phyloP scores from a whole-genome alignment of 2,329 filamentous ascomycete species.

The Thermothelomyces thermophilus region DNA sequence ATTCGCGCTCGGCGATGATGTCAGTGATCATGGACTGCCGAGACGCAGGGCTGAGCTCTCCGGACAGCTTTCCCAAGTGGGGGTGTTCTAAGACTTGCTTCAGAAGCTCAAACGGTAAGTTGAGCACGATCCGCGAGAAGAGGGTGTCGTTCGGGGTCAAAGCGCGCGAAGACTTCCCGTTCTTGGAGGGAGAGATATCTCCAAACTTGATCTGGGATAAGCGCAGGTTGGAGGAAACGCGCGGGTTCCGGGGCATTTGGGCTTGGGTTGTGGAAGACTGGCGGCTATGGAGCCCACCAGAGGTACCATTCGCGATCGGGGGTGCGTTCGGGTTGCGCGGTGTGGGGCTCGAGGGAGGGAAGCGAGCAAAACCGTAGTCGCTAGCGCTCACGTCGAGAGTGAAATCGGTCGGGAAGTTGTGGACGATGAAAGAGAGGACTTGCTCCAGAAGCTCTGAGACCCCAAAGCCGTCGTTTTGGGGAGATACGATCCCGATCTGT shows the following conservation, averaged over 20 bases:
- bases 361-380: constrained; percentile 25
- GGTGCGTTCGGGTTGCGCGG: constrained; percentile 10
- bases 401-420: constrained; percentile 47
- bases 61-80: constrained; percentile 45
- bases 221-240: constrained; percentile 21
- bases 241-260: constrained; percentile 17
- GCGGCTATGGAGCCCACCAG: constrained; percentile 16
- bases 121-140: constrained; percentile 62
- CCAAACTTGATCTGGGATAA: constrained; percentile 29
- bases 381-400: constrained; percentile 40
- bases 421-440: constrained; percentile 43
- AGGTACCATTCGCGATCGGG: constrained; percentile 18
- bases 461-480: constrained; percentile 31
- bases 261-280: constrained; percentile 15
- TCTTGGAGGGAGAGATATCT: constrained; percentile 24
- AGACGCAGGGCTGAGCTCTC: constrained; percentile 42
- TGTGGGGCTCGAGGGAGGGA: constrained; percentile 17
- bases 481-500: constrained; percentile 24
- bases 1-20: constrained; percentile 52
- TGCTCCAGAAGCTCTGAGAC: constrained; percentile 41
- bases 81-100: constrained; percentile 59
- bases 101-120: constrained; percentile 61
- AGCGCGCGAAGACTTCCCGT: constrained; percentile 27
- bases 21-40: constrained; percentile 43
- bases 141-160: constrained; percentile 36